Evolutionary conservation across 2,329 filamentous ascomycete genomes (phyloP).

Genomic region (Diaporthe citriasiana): DNA sequence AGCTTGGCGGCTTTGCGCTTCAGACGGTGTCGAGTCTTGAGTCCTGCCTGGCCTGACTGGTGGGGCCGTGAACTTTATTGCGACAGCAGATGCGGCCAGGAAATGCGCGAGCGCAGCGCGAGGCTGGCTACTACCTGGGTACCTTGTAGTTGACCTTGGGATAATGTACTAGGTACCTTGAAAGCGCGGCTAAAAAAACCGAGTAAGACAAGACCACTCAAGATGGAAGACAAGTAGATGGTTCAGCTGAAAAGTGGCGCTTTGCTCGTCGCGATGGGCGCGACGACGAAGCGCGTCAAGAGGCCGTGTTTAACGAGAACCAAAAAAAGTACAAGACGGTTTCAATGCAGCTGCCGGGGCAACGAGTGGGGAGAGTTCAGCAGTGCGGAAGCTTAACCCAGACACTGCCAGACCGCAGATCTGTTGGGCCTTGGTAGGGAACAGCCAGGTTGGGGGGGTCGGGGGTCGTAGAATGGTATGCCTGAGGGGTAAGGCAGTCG

Average conservation of each 20-base stretch:
- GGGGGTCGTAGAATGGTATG: not conserved
- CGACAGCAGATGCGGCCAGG: not conserved
- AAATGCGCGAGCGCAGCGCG: not conserved
- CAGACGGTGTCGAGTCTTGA: not conserved
- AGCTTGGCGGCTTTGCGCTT: not conserved
- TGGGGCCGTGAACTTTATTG: conserved; percentile 3
- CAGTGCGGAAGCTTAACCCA: conserved; percentile 29
- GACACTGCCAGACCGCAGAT: no score
- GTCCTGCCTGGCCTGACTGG: not conserved
- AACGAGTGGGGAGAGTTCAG: conserved; percentile 15
- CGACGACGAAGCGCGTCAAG: conserved; percentile 14
- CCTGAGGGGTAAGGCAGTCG: conserved; percentile 9
- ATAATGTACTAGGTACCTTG: not conserved
- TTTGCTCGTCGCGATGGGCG: not conserved
- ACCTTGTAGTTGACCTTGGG: not conserved
- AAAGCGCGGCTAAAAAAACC: not conserved
- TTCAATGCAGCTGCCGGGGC: conserved; percentile 34
- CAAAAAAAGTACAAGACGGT: not conserved
- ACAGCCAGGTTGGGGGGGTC: not conserved
- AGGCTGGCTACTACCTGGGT: not conserved
- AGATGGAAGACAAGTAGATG: not conserved
- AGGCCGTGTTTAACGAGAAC: conserved; percentile 27
- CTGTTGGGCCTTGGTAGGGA: not conserved
- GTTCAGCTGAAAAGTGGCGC: not conserved
- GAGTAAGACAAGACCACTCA: no score